phyloP scores from a whole-genome alignment of 495 filamentous ascomycete genomes.

The Podospora anserina region DNA sequence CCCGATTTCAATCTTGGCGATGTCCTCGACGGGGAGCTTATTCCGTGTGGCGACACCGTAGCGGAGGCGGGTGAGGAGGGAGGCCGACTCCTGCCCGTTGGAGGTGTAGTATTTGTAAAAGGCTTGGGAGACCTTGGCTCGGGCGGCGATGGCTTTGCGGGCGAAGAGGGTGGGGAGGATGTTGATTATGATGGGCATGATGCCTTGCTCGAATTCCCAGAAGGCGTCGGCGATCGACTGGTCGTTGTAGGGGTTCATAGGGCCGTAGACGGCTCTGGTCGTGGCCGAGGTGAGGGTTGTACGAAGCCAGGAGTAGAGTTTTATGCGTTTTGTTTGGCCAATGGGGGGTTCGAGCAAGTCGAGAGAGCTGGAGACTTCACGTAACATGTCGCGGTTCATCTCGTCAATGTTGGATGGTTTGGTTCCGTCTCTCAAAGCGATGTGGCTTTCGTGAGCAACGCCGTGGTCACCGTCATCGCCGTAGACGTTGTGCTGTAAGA shows the following conservation, averaged over 20 bases:
- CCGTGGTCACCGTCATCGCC: constrained; percentile 26
- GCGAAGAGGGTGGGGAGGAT: constrained; percentile 40
- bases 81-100: constrained; percentile 25
- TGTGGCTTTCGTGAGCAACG: constrained; percentile 30
- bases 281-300: constrained; percentile 47
- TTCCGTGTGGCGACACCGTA: constrained; percentile 34
- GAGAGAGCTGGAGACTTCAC: constrained; percentile 23
- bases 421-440: constrained; percentile 35
- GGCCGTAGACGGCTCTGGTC: constrained; percentile 50
- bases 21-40: constrained; percentile 39
- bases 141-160: constrained; percentile 39
- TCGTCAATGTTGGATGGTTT: constrained; percentile 27
- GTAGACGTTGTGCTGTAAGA: neutral
- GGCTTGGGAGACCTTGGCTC: constrained; percentile 35
- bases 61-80: constrained; percentile 29
- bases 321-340: neutral
- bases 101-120: constrained; percentile 44
- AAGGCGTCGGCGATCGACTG: constrained; percentile 39
- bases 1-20: constrained; percentile 42
- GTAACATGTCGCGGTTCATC: constrained; percentile 38
- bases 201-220: constrained; percentile 46
- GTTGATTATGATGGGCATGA: constrained; percentile 36
- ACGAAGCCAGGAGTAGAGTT: constrained; percentile 38
- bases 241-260: constrained; percentile 49
- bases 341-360: constrained; percentile 16